Evolutionary conservation across 2,329 filamentous ascomycete genomes (phyloP), one percentile per base, ranked within the genome.

Genomic region (Emericellopsis atlantica): DNA sequence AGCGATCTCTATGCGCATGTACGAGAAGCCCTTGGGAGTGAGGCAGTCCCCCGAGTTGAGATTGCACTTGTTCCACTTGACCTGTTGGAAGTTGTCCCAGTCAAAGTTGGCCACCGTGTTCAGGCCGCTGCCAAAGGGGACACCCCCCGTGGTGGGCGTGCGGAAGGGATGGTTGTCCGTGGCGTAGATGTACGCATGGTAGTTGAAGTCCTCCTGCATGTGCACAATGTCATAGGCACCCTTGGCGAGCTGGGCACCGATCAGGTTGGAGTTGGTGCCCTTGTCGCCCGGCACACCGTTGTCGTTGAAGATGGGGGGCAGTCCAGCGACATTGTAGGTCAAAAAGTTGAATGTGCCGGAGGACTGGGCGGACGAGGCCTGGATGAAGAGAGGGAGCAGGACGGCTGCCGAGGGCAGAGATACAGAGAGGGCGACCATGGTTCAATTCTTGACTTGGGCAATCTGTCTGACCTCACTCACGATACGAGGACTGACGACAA

Each of bases 171-270:
- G 76, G 35, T 64, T 67, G 53, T 79, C 74, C 12, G 71, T 73
- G 9, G 61, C 62, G 56, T 82, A 83, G 47, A 84, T 68, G 43
- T 67, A 65, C 8, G 74, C 70, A 48, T 84, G 77, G 56, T 75
- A 83, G 58, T 80, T 80, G 64, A 82, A 82, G 54, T 82, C 76
- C 63, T 82, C 79, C 54, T 84, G 79, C 12, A 79, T 61, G 47
- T 84, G 67, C 52, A 82, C 75, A 23, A 83, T 58, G 47, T 79
- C 74, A 57, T 74, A 79, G 42, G 59, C 66, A 43, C 77, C 71
- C 50, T 72, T 47, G 5, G 70, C 60, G 48, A 83, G 74, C 40
- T 70, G 62, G 5, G 63, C 52, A 1, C 79, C 79, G 38, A 82
- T 79, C 23, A 58, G 54, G 9, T 60, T 60, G 1, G 76, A 65